Evolutionary conservation across 2,329 filamentous ascomycete species (phyloP).

Genomic region (Verticillium longisporum): DNA sequence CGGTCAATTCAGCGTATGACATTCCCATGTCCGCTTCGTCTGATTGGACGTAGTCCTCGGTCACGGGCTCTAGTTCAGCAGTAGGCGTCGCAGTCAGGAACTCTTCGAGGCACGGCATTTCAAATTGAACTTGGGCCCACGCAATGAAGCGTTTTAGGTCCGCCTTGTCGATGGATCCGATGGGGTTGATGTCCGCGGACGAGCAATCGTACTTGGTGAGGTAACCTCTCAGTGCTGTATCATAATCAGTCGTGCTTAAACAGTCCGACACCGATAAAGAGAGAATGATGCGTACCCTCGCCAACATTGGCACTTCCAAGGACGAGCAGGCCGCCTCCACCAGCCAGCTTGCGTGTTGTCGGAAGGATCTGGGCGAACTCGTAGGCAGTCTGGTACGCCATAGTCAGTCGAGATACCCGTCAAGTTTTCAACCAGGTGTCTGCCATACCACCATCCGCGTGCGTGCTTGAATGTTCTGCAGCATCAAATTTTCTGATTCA

Average conservation of each 20-base stretch:
- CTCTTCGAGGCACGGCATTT: conserved; percentile 55
- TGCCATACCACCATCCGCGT: neutral
- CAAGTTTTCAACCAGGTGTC: neutral
- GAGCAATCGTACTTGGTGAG: conserved; percentile 65
- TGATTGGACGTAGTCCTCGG: conserved; percentile 46
- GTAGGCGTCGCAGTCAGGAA: conserved; percentile 60
- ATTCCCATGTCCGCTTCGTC: conserved; percentile 48
- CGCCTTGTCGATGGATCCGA: conserved; percentile 54
- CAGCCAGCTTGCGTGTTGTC: conserved; percentile 47
- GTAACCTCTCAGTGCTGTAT: conserved; percentile 32
- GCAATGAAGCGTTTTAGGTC: conserved; percentile 66
- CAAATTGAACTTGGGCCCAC: conserved; percentile 52
- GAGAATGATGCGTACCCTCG: neutral
- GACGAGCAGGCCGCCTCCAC: conserved; percentile 55
- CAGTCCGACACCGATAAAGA: neutral
- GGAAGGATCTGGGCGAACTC: conserved; percentile 56
- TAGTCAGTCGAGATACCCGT: neutral
- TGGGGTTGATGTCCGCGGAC: conserved; percentile 45
- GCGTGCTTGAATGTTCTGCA: conserved; percentile 61
- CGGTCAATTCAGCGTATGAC: conserved; percentile 38
- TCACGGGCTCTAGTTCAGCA: conserved; percentile 60
- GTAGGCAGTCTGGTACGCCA: conserved; percentile 32
- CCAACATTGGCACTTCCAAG: conserved; percentile 64
- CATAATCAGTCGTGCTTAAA: conserved; percentile 10
- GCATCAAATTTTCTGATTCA: conserved; percentile 52